phyloP scores from a whole-genome alignment of 192 early-diverging fungal genomes.

The Backusella australiensis region DNA sequence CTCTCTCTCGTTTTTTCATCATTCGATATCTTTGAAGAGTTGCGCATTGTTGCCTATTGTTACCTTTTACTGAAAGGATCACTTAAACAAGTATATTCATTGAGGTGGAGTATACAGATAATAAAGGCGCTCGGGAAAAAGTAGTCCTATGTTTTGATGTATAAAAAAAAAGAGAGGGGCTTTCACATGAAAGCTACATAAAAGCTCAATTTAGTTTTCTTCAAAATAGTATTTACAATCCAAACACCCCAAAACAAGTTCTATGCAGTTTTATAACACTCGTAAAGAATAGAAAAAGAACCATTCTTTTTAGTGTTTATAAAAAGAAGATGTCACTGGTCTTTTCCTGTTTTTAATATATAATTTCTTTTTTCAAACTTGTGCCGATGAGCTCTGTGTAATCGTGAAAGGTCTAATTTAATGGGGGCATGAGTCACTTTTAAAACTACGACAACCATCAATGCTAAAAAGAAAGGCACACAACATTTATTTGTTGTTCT shows the following conservation, averaged over 20 bases:
- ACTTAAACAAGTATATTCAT: neutral
- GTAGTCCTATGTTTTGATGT: no score
- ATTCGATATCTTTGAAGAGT: no score
- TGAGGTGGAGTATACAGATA: neutral
- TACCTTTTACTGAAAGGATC: no score
- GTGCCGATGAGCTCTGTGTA: neutral
- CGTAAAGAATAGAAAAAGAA: neutral
- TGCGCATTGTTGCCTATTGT: no score
- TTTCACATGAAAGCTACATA: neutral
- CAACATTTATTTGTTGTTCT: neutral
- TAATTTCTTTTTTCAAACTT: slow-evolving; percentile 7
- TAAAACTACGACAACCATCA: neutral
- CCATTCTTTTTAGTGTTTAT: neutral
- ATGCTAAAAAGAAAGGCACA: neutral
- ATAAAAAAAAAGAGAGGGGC: neutral
- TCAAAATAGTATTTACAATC: neutral
- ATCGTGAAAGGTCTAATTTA: neutral
- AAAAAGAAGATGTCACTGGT: neutral
- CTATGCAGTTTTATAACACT: no score
- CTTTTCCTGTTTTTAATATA: neutral
- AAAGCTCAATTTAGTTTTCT: neutral
- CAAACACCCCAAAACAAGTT: neutral
- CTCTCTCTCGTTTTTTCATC: no score
- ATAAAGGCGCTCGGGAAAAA: neutral
- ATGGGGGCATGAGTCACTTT: neutral